phyloP scores from a whole-genome alignment of 2,329 filamentous ascomycete genomes.

The Penicillium sp. region DNA sequence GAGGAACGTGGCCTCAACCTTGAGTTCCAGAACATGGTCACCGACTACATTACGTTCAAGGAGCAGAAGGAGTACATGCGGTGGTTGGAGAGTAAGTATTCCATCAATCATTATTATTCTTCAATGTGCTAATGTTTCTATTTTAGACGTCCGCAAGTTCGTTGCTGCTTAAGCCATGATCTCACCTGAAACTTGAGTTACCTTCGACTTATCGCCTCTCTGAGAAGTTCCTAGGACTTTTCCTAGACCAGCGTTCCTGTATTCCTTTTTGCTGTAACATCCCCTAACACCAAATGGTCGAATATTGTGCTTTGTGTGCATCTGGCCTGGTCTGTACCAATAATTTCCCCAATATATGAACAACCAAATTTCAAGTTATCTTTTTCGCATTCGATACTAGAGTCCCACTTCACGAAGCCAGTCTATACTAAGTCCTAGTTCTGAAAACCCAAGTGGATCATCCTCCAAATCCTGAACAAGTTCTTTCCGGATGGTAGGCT shows the following conservation, averaged over 20 bases:
- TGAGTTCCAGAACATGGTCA: conserved; percentile 84
- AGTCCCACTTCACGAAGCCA: neutral
- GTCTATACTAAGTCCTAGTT: neutral
- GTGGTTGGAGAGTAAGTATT: conserved; percentile 74
- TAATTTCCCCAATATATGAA: conserved; percentile 13
- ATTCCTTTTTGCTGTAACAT: conserved; percentile 6
- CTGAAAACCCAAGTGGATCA: neutral
- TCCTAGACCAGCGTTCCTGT: neutral
- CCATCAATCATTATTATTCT: neutral
- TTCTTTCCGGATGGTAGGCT: neutral
- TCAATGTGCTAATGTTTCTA: conserved; percentile 5
- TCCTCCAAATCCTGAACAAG: neutral
- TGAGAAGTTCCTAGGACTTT: neutral
- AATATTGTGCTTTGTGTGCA: neutral
- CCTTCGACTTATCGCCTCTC: neutral
- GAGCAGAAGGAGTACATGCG: conserved; percentile 95
- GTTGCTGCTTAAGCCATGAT: conserved; percentile 64
- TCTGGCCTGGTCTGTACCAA: conserved; percentile 11
- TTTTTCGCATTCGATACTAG: neutral
- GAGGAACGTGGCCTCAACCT: conserved; percentile 92
- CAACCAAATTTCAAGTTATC: neutral
- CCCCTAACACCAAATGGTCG: conserved; percentile 2
- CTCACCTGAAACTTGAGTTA: neutral
- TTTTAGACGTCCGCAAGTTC: conserved; percentile 77
- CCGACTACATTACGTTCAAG: conserved; percentile 97